phyloP scores from a whole-genome alignment of 2,329 filamentous ascomycete genomes.

The Cercospora sesami region DNA sequence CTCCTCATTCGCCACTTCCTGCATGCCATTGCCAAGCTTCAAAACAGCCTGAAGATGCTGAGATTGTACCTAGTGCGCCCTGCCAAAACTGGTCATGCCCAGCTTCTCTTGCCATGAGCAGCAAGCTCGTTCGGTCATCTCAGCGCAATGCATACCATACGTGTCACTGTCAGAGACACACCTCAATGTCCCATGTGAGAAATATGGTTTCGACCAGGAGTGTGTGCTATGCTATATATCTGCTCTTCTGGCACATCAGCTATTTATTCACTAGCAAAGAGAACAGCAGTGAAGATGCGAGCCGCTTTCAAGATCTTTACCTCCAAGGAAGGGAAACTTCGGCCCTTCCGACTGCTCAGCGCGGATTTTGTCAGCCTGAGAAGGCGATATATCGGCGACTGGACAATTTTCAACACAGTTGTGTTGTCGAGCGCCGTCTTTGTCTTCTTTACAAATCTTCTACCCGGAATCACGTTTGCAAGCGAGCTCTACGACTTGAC shows the following conservation, averaged over 20 bases:
- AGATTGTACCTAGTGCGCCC: neutral
- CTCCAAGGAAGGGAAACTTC: slow-evolving; percentile 19
- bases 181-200: neutral
- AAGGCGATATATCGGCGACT: slow-evolving; percentile 36
- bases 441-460: slow-evolving; percentile 66
- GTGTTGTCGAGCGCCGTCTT: slow-evolving; percentile 64
- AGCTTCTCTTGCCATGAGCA: neutral
- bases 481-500: slow-evolving; percentile 65
- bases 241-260: neutral
- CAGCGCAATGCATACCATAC: neutral
- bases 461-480: slow-evolving; percentile 67
- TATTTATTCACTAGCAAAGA: neutral
- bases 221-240: neutral
- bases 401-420: slow-evolving; percentile 61
- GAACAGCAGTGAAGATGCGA: neutral
- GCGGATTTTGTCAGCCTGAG: slow-evolving; percentile 36
- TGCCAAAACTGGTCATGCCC: neutral
- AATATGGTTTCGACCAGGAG: neutral
- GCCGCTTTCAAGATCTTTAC: neutral
- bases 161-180: neutral
- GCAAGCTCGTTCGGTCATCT: neutral
- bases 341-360: slow-evolving; percentile 38
- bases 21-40: neutral
- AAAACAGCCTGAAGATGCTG: neutral
- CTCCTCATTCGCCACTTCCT: neutral